Base-by-base conservation (phyloP, 2,329 filamentous ascomycete genomes). In the Ramularia collo-cygni region DNA sequence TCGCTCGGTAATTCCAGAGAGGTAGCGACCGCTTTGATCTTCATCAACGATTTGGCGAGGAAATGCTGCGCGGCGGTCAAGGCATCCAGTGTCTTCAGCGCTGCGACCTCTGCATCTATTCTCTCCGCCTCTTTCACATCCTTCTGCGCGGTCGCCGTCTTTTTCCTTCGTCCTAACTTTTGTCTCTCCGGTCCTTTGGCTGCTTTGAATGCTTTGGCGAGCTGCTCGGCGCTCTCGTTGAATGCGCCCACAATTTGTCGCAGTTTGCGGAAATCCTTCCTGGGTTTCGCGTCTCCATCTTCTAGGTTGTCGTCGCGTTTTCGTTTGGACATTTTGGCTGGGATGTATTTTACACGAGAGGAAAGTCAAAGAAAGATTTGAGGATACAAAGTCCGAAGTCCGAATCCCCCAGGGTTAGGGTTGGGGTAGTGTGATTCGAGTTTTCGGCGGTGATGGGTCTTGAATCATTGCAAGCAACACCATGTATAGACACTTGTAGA, bases 131-230 rank as follows among this genome's bases (percentile, higher is more conserved):
- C 63, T 16, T 60, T 59, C 14, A 59, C 60, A 21, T 75, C 67
- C 8, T 64, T 64, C 27, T 70, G 66, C 6, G 59, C 48, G 28
- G 61, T 64, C 1, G 75, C 75, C 2, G 65, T 67, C 56, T 81
- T 81, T 50, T 72, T 69, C 41, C 81, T 74, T 44, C 84, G 67
- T 15, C 76, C 72, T 42, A 80, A 72, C 49, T 87, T 84, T 64
- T 90, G 85, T 32, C 84, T 74, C 67, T 90, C 85, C 56, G 86
- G 83, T 33, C 81, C 80, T 58, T 85, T 86, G 41, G 80, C 81
- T 8, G 72, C 69, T 62, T 87, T 87, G 44, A 90, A 70, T 1
- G 81, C 81, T 42, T 77, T 74, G 46, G 73, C 72, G 7, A 90
- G 68, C 26, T 79, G 71, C 56, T 76, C 77, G 48, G 73, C 70